phyloP scores from a whole-genome alignment of 1,284 basidiomycete genomes.

The Ustilago nuda region DNA sequence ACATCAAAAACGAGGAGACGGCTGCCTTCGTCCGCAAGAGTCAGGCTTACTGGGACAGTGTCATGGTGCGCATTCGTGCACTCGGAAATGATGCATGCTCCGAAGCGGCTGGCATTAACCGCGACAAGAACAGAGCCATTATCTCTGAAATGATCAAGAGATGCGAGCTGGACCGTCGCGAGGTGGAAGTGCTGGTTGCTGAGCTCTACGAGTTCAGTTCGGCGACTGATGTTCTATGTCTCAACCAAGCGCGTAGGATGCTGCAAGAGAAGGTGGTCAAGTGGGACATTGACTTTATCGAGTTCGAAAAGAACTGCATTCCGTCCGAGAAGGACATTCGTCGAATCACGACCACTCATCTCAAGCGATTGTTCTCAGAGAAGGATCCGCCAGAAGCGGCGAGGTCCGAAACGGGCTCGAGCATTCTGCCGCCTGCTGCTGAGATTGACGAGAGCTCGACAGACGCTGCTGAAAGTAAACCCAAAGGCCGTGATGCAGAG shows the following conservation, averaged over 20 bases:
- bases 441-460: slow-evolving; percentile 65
- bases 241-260: slow-evolving; percentile 87
- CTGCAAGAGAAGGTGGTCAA: slow-evolving; percentile 95
- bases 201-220: slow-evolving; percentile 71
- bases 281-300: slow-evolving; percentile 87
- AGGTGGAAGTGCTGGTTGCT: slow-evolving; percentile 81
- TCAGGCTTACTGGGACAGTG: slow-evolving; percentile 74
- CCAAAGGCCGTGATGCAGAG: slow-evolving; percentile 12
- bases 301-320: slow-evolving; percentile 71
- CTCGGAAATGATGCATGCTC: slow-evolving; percentile 66
- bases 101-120: slow-evolving; percentile 46
- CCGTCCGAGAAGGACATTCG: slow-evolving; percentile 71
- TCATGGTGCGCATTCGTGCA: slow-evolving; percentile 73
- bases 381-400: slow-evolving; percentile 69
- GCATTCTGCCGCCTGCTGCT: slow-evolving; percentile 56
- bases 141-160: slow-evolving; percentile 47
- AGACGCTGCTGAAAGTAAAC: slow-evolving; percentile 31
- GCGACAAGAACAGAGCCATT: slow-evolving; percentile 46
- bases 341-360: slow-evolving; percentile 67
- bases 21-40: slow-evolving; percentile 81
- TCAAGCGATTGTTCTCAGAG: slow-evolving; percentile 73
- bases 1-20: slow-evolving; percentile 90
- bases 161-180: slow-evolving; percentile 70
- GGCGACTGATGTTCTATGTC: slow-evolving; percentile 82
- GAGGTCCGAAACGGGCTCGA: slow-evolving; percentile 26